Conservation (phyloP, 331 rosid genomes). For the Saraca asoca region DNA sequence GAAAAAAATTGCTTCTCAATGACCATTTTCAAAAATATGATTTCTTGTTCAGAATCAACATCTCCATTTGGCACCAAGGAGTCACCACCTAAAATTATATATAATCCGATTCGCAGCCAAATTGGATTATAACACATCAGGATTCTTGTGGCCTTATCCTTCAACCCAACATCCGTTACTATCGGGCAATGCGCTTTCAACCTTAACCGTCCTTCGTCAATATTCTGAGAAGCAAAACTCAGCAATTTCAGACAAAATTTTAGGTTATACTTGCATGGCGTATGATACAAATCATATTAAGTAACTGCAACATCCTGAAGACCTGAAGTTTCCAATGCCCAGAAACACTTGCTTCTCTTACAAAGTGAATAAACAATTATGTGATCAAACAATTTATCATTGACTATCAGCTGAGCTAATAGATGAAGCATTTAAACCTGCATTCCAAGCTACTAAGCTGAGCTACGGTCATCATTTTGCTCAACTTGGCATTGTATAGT, state of each 20-base stretch:
- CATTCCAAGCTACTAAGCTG: not conserved
- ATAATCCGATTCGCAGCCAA: conserved; percentile 84
- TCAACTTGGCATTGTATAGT: not conserved
- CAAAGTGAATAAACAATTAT: not conserved
- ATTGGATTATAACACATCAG: conserved; percentile 75
- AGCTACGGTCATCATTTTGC: not conserved
- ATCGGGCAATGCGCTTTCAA: conserved; percentile 90
- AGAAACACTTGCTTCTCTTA: not conserved
- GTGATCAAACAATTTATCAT: not conserved
- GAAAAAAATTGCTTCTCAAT: conserved; percentile 70
- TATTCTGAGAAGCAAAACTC: conserved; percentile 49
- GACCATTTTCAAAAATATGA: conserved; percentile 67
- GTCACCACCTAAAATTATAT: conserved; percentile 79
- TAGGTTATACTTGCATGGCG: not conserved
- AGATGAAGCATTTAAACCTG: not conserved
- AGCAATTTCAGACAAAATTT: conserved; percentile 10
- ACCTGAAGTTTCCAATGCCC: too few relatives aligned
- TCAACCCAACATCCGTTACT: conserved; percentile 82
- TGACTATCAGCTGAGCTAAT: not conserved
- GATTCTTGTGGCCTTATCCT: conserved; percentile 57
- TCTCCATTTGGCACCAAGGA: conserved; percentile 62
- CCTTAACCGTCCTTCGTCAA: conserved; percentile 81
- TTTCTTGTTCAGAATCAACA: conserved; percentile 59
- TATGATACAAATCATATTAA: not conserved
- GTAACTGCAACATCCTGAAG: too few relatives aligned